These are phyloP conservation scores for Tulasnella sp. DNA, from an alignment of 768 basidiomycete species.

Conservation along the genomic window DNA sequence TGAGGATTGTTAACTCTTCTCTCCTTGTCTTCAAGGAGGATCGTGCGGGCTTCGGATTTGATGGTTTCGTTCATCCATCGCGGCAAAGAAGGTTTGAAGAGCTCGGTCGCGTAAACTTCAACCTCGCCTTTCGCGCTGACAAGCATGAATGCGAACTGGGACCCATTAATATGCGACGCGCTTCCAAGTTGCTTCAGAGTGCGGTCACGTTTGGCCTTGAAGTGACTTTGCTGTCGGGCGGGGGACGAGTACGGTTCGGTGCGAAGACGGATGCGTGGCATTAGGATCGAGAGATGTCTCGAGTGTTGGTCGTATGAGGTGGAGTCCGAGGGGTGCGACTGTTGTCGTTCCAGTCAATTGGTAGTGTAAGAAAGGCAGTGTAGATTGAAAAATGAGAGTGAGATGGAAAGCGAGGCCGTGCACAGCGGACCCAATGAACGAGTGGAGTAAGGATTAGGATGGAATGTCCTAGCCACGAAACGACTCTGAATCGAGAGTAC, in stretches of 20 bases:
- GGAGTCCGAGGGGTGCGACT: background rate
- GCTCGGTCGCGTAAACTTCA: conserved; percentile 42
- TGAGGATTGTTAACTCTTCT: background rate
- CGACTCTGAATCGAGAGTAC: background rate
- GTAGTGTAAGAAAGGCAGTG: conserved; percentile 1
- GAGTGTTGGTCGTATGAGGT: background rate
- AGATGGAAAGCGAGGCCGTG: background rate
- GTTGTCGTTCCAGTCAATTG: background rate
- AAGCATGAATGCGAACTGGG: conserved; percentile 42
- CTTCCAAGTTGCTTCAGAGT: conserved; percentile 42
- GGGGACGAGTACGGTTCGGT: conserved; percentile 41
- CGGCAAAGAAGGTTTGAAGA: conserved; percentile 36
- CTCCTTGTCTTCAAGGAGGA: conserved; percentile 16
- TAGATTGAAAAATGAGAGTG: conserved; percentile 8
- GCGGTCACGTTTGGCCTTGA: conserved; percentile 40
- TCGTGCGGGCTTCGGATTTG: conserved; percentile 28
- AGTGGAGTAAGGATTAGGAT: background rate
- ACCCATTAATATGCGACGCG: conserved; percentile 41
- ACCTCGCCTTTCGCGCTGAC: conserved; percentile 41
- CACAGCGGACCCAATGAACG: conserved; percentile 10
- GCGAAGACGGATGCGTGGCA: conserved; percentile 42
- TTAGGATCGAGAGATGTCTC: conserved; percentile 24
- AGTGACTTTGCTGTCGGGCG: conserved; percentile 41
- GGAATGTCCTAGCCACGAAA: background rate
- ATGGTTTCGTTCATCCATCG: conserved; percentile 32